A percentile compares a stretch with the other conserved stretches of the same genome.
Conservation (phyloP, 2,329 filamentous ascomycete species). For the Cucurbitaria berberidis region DNA sequence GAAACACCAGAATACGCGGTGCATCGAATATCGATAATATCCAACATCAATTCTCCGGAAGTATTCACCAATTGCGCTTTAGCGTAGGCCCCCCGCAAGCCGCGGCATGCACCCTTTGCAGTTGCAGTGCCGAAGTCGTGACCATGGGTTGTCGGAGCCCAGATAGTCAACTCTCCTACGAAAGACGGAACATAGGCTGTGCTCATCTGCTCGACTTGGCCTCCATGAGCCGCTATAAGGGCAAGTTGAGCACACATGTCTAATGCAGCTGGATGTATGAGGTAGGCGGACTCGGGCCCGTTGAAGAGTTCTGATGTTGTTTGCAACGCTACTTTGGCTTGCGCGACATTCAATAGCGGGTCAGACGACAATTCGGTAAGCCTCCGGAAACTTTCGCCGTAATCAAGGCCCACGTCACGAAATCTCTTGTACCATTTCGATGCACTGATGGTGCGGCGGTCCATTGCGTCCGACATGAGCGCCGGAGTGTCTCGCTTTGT, state of each 20-base stretch:
- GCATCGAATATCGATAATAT: constrained; percentile 11
- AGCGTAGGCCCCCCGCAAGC: constrained; percentile 11
- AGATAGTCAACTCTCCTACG: constrained; percentile 5
- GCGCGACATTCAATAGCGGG: neutral
- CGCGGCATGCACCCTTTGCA: constrained; percentile 9
- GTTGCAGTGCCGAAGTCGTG: constrained; percentile 5
- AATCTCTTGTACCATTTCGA: constrained; percentile 28
- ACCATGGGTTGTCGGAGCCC: neutral
- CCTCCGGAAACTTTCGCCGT: constrained; percentile 21
- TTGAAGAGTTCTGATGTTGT: constrained; percentile 9
- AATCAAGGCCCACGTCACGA: constrained; percentile 19
- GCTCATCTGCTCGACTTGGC: constrained; percentile 6
- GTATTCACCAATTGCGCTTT: constrained; percentile 3
- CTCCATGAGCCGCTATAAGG: constrained; percentile 19
- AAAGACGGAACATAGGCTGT: constrained; percentile 14
- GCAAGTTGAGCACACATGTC: constrained; percentile 38
- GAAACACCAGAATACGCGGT: constrained; percentile 1
- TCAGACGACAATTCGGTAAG: constrained; percentile 6
- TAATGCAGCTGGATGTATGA: constrained; percentile 40
- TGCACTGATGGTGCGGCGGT: constrained; percentile 1
- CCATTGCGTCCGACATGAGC: neutral
- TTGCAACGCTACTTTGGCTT: constrained; percentile 11
- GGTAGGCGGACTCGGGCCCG: constrained; percentile 32
- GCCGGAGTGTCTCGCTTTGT: neutral
- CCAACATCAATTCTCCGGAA: constrained; percentile 8